Conservation (phyloP, 257 asterid species). For the Agastache rugosa region DNA sequence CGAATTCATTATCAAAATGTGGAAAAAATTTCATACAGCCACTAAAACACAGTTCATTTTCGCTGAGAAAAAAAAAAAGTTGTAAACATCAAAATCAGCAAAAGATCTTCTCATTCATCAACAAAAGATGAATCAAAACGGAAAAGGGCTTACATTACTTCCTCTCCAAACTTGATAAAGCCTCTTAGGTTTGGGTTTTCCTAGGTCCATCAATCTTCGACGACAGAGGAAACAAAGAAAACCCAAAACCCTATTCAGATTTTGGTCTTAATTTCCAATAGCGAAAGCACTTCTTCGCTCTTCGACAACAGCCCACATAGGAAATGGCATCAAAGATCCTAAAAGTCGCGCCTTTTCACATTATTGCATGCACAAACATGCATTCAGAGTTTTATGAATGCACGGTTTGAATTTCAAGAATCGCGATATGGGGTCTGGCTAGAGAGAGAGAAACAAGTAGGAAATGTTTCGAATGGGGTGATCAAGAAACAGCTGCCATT, state of each 20-base stretch:
- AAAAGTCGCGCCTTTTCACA: conserved; percentile 41
- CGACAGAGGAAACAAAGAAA: conserved; percentile 18
- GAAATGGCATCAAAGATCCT: conserved; percentile 32
- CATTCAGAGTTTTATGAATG: conserved; percentile 35
- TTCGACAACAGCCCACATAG: conserved; percentile 36
- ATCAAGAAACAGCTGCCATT: conserved; percentile 54
- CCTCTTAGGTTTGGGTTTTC: conserved; percentile 53
- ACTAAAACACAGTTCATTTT: neutral
- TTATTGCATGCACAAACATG: conserved; percentile 42
- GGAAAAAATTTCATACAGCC: neutral
- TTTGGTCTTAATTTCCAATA: conserved; percentile 7
- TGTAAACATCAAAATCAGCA: conserved; percentile 31
- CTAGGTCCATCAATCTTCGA: conserved; percentile 52
- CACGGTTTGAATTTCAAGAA: conserved; percentile 45
- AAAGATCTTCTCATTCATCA: conserved; percentile 17
- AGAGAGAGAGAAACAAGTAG: conserved; percentile 28
- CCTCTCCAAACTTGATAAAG: conserved; percentile 88
- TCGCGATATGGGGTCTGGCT: conserved; percentile 40
- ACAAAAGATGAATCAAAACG: conserved; percentile 9
- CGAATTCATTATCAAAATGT: neutral
- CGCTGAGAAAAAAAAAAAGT: neutral
- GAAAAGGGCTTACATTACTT: conserved; percentile 64
- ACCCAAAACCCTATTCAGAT: conserved; percentile 40
- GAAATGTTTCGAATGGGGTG: conserved; percentile 34
- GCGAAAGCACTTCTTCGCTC: conserved; percentile 28